Evolutionary conservation across 805 yeast genomes (phyloP).

Genomic region (Priceomyces carsonii): DNA sequence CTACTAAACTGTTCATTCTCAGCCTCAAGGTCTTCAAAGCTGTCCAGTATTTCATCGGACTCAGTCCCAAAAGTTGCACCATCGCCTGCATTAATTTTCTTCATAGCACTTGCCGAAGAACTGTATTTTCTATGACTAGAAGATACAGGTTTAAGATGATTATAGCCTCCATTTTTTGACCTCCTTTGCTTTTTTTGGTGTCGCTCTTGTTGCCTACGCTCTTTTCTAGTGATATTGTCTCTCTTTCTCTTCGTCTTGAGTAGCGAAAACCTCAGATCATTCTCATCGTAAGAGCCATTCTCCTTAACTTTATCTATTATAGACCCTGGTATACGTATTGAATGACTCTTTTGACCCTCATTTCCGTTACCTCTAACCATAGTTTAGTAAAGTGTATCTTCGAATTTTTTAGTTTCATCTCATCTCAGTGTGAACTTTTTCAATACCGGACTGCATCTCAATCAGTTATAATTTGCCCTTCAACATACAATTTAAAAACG

Average conservation of each 20-base stretch:
- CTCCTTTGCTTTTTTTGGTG: constrained; percentile 32
- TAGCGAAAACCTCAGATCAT: constrained; percentile 21
- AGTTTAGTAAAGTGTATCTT: neutral
- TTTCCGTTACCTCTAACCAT: constrained; percentile 4
- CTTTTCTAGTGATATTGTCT: constrained; percentile 30
- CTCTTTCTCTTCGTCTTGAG: constrained; percentile 20
- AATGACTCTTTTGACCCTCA: constrained; percentile 29
- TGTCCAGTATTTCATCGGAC: constrained; percentile 12
- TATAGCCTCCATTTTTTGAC: no score
- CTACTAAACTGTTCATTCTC: constrained; percentile 18
- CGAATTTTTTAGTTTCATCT: neutral
- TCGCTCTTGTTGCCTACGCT: constrained; percentile 36
- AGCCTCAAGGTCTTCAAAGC: constrained; percentile 19
- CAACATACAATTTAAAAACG: neutral
- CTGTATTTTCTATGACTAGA: no score
- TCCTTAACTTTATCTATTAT: constrained; percentile 53
- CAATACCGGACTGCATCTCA: constrained; percentile 1
- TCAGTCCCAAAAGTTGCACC: no score
- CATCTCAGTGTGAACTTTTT: constrained; percentile 1
- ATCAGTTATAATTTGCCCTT: constrained; percentile 3
- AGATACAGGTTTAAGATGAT: no score
- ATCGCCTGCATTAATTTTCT: no score
- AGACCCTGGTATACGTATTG: constrained; percentile 57
- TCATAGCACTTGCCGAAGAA: no score
- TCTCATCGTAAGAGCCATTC: constrained; percentile 45